Percentiles rank a stretch among this genome's conserved stretches.
These are phyloP conservation scores for Aspergillus quadrilineatus DNA, from an alignment of 2,329 filamentous ascomycete genomes.

Conservation along the genomic window DNA sequence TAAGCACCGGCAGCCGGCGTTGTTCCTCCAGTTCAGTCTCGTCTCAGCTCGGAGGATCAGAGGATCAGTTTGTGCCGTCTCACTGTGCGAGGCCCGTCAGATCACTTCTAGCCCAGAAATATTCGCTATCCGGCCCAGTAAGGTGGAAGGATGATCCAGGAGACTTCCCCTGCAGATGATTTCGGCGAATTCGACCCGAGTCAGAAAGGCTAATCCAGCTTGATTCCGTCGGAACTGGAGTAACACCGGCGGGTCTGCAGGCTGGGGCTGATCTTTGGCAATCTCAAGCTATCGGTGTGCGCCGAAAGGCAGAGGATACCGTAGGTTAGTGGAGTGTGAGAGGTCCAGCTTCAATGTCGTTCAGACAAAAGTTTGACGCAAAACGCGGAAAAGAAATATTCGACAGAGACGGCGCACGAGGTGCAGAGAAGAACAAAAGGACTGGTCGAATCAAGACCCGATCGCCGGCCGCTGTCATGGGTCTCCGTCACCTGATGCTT, in stretches of 20 bases:
- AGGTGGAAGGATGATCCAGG: slow-evolving; percentile 8
- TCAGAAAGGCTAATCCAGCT: slow-evolving; percentile 7
- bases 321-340: not conserved
- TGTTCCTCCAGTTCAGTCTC: not conserved
- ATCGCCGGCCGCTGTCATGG: slow-evolving; percentile 14
- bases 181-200: slow-evolving; percentile 13
- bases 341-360: not conserved
- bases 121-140: slow-evolving; percentile 3
- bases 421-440: not conserved
- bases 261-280: not conserved
- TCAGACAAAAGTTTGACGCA: not conserved
- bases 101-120: not conserved
- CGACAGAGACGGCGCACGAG: not conserved
- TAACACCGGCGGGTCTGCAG: not conserved
- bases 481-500: slow-evolving; percentile 16
- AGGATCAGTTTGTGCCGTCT: not conserved
- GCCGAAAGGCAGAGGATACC: not conserved
- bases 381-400: slow-evolving; percentile 1
- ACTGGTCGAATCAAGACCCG: slow-evolving; percentile 9
- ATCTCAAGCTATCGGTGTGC: not conserved
- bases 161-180: slow-evolving; percentile 10
- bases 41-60: not conserved
- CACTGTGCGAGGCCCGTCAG: not conserved
- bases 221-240: not conserved
- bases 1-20: not conserved